These are phyloP conservation scores for Aspergillus sp. DNA, from an alignment of 2,329 filamentous ascomycete genomes.

Conservation along the genomic window DNA sequence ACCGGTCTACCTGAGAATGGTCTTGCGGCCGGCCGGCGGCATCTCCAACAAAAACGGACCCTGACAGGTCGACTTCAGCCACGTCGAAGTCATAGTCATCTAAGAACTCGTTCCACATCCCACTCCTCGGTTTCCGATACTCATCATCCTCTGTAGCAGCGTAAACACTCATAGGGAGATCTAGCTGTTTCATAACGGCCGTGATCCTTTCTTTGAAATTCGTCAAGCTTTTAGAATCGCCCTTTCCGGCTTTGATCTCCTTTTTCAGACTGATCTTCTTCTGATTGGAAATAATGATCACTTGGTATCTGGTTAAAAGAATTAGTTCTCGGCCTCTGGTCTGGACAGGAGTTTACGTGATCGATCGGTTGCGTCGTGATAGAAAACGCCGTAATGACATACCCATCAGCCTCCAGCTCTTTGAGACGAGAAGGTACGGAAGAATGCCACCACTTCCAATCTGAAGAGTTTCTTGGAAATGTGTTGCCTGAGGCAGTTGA, in stretches of 20 bases:
- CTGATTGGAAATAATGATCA: conserved; percentile 88
- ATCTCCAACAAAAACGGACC: conserved; percentile 87
- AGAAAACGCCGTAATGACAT: conserved; percentile 19
- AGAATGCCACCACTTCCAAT: conserved; percentile 94
- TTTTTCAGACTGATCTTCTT: conserved; percentile 74
- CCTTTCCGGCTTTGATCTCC: conserved; percentile 68
- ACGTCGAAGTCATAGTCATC: conserved; percentile 60
- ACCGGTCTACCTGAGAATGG: conserved; percentile 62
- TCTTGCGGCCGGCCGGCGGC: conserved; percentile 62
- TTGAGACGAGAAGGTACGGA: conserved; percentile 67
- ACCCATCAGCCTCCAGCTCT: conserved; percentile 70
- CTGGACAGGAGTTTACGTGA: neutral
- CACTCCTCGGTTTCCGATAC: conserved; percentile 81
- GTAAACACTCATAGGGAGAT: conserved; percentile 77
- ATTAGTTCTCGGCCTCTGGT: neutral
- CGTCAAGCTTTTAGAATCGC: conserved; percentile 64
- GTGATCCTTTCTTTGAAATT: conserved; percentile 82
- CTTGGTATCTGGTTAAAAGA: conserved; percentile 57
- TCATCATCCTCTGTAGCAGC: conserved; percentile 80
- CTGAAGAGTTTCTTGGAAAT: conserved; percentile 66
- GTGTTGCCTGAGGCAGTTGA: conserved; percentile 75
- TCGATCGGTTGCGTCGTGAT: neutral
- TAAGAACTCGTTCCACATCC: conserved; percentile 79
- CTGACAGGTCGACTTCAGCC: conserved; percentile 63
- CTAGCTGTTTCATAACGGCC: conserved; percentile 63